Base-by-base conservation (phyloP, 345 rosid species). In the Leavenworthia alabamica region DNA sequence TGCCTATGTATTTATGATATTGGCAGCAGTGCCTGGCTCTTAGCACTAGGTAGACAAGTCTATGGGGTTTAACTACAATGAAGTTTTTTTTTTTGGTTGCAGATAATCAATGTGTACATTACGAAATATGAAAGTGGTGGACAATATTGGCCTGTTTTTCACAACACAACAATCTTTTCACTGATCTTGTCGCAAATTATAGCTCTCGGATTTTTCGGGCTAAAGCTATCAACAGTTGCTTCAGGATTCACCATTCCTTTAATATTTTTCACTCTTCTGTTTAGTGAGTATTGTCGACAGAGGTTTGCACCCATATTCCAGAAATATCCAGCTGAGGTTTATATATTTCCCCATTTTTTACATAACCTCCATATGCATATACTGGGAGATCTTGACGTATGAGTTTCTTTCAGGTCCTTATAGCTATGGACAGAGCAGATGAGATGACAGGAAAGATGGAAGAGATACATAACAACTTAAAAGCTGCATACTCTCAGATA, bases 131-230 rank as follows among this genome's bases (percentile, higher is more conserved):
- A 93, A 76, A 82, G 84, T 16, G 86, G 95, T 48, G 99, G 99
- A 58, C 85, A 56, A 27, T 85, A 78, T 56, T 89, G 99, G 99
- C 97, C 97, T 32, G 50, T 90, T 20, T 81, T 76, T 37, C 96
- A 93, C 75, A 93, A 80, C 74, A 78, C 96, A n/a, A 82, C 85
- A 40, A 80, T 93, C 77, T 86, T 88, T 76, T 85, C 97, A 8
- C 71, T 89, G 71, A 83, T 89, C 62, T 76, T 93, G 78, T 80
- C 84, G 0, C 99, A 93, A 75, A 47, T 85, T 26, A 93, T 84
- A 59, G 96, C 96, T 24, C 73, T 93, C 33, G 96, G 92, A 13
- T 85, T 93, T 59, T 93, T 93, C 51, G 92, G 96, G 43, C 51
- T 86, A 39, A 93, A 89, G 67, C 46, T 39, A 24, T 85, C 92